These are phyloP conservation scores for Gymnopus androsaceus DNA, from an alignment of 1,284 basidiomycete genomes.

Conservation along the genomic window DNA sequence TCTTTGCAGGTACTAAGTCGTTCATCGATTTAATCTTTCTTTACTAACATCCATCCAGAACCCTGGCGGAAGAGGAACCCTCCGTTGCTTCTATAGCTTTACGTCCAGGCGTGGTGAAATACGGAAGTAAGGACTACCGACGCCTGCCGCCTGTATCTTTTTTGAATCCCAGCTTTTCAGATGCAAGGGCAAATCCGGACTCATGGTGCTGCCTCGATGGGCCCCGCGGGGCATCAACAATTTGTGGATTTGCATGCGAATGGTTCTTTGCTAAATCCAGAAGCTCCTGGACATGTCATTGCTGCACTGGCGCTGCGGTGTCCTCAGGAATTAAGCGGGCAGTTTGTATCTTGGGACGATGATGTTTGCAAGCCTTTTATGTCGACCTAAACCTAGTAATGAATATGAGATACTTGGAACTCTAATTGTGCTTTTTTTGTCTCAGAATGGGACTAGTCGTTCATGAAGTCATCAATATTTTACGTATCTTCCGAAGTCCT, in stretches of 20 bases:
- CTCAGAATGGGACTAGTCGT: too few species aligned
- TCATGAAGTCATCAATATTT: too few species aligned
- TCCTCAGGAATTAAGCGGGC: conserved; percentile 61
- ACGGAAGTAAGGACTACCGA: conserved; percentile 54
- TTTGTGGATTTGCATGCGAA: conserved; percentile 66
- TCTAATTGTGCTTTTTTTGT: too few species aligned
- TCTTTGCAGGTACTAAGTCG: conserved; percentile 60
- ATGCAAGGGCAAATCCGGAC: conserved; percentile 67
- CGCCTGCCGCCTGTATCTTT: conserved; percentile 6
- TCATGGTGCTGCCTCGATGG: conserved; percentile 51
- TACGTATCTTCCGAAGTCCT: too few species aligned
- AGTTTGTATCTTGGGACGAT: conserved; percentile 75
- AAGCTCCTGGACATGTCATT: conserved; percentile 75
- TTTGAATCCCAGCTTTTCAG: conserved; percentile 36
- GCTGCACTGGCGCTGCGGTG: conserved; percentile 65
- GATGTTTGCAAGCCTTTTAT: conserved; percentile 60
- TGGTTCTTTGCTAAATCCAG: conserved; percentile 69
- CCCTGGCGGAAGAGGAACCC: conserved; percentile 80
- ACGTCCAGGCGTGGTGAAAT: conserved; percentile 84
- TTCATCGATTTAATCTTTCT: conserved; percentile 15
- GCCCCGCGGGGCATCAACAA: conserved; percentile 49
- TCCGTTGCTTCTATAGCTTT: conserved; percentile 73
- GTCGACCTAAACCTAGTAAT: neutral
- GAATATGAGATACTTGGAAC: too few species aligned
- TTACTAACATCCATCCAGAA: conserved; percentile 47